Conservation (phyloP, 2,329 filamentous ascomycete species). For the Aspergillus costaricaensis region DNA sequence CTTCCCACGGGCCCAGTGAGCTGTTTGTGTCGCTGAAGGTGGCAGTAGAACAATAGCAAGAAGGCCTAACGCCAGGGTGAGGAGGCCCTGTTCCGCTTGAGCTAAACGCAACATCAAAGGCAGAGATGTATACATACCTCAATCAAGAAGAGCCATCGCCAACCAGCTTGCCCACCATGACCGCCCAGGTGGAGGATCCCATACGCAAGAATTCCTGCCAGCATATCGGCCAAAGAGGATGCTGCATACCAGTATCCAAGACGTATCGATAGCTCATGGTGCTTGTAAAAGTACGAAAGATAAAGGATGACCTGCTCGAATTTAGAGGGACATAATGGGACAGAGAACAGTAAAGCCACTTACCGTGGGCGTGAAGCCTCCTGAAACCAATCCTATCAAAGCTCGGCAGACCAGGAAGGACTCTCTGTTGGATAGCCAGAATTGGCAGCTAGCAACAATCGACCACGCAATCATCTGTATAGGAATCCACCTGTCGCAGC, state of each 20-base stretch:
- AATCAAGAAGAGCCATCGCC: conserved; percentile 39
- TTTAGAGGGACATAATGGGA: neutral
- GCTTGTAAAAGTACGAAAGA: conserved; percentile 71
- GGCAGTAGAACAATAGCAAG: conserved; percentile 54
- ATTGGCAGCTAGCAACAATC: conserved; percentile 44
- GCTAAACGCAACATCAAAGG: conserved; percentile 32
- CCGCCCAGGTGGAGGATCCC: conserved; percentile 41
- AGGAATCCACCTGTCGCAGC: conserved; percentile 58
- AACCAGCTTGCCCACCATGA: conserved; percentile 32
- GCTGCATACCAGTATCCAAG: conserved; percentile 30
- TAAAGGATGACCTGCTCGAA: conserved; percentile 45
- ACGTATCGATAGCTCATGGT: conserved; percentile 61
- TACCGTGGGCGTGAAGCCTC: conserved; percentile 48
- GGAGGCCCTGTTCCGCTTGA: conserved; percentile 19
- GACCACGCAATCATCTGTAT: conserved; percentile 51
- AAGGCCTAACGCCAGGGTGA: conserved; percentile 29
- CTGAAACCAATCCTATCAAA: conserved; percentile 49
- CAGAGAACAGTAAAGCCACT: conserved; percentile 3
- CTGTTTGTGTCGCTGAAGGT: conserved; percentile 62
- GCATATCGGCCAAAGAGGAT: conserved; percentile 45
- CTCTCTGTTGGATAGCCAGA: conserved; percentile 47
- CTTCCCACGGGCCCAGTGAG: conserved; percentile 32
- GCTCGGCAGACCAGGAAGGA: conserved; percentile 44
- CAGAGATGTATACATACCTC: conserved; percentile 41
- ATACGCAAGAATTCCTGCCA: conserved; percentile 47